Evolutionary conservation across 805 yeast genomes (phyloP), one percentile per base, ranked within the genome.

Genomic region (Blastobotrys peoriensis): DNA sequence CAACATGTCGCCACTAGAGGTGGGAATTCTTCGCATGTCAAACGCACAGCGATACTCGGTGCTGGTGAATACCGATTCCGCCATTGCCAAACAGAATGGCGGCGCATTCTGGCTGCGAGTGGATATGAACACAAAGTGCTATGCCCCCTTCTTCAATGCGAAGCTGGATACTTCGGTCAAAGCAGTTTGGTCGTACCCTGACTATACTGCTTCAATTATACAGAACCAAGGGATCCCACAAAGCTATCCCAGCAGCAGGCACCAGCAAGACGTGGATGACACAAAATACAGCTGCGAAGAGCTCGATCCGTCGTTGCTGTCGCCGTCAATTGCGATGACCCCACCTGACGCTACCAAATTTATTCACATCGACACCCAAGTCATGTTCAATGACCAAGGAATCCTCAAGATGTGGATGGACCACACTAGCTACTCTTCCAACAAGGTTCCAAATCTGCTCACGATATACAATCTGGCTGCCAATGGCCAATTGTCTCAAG

Each of bases 41-140:
- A 86, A 79, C 45, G 97, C 96, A 36, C 98, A 89, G 69, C 80
- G 98, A 58, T 87, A 85, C 66, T 76, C 87, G 23, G 80, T 86
- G 5, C 70, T 89, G 58, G 60, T 91, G 15, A 73, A 70, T 18
- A n/a, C n/a, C n/a, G n/a, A n/a, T n/a, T n/a, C n/a, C n/a, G n/a
- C n/a, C n/a, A 39, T 49, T 2, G 34, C 50, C 54, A 13, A 47
- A 57, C n/a, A n/a, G n/a, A n/a, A n/a, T n/a, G n/a, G n/a, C n/a
- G 43, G 64, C 68, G 15, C 56, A 40, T 64, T 64, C 48, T 68
- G 70, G 70, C 56, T 68, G 60, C 63, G 67, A 28, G 70, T 69
- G 3, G 58, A 56, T 35, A 52, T 67, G 55, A 63, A 67, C 48
- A 55, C 57, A 22, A 60, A 56, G 48, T 68, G 72, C 50, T 66